A percentile compares a stretch with the other conserved stretches of the same genome.
Conservation (phyloP, 495 filamentous ascomycete species). For the Ramalina intermedia region DNA sequence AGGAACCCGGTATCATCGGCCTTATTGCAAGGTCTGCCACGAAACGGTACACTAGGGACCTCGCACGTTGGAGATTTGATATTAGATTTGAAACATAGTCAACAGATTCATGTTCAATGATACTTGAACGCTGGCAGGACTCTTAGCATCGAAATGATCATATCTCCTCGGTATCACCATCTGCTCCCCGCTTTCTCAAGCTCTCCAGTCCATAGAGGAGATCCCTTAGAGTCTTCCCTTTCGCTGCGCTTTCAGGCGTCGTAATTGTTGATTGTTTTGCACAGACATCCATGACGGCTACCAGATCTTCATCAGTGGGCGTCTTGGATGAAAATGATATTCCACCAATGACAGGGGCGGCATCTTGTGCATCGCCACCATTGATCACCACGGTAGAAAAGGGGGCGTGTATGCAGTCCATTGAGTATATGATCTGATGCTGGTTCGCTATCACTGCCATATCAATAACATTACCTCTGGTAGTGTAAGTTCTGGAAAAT, state of each 20-base stretch:
- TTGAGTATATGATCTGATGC: conserved; percentile 35
- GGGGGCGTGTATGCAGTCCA: conserved; percentile 37
- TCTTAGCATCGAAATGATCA: no score
- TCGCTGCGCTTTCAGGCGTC: not conserved
- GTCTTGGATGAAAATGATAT: not conserved
- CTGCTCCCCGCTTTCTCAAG: conserved; percentile 54
- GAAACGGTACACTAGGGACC: no score
- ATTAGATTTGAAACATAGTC: no score
- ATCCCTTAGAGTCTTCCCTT: conserved; percentile 22
- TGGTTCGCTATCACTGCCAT: conserved; percentile 23
- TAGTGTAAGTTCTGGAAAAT: conserved; percentile 29
- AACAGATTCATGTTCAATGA: no score
- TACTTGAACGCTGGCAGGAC: no score
- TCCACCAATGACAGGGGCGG: not conserved
- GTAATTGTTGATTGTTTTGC: not conserved
- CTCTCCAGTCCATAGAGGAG: conserved; percentile 57
- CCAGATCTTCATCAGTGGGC: not conserved
- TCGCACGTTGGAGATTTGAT: no score
- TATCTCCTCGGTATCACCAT: conserved; percentile 20
- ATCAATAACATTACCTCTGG: conserved; percentile 50
- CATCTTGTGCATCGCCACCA: not conserved
- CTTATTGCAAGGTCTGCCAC: no score
- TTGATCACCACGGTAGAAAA: conserved; percentile 27
- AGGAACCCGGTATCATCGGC: no score
- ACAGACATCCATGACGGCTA: not conserved